These are phyloP conservation scores for Cardamine resedifolia DNA, from an alignment of 345 rosid genomes.

Conservation along the genomic window DNA sequence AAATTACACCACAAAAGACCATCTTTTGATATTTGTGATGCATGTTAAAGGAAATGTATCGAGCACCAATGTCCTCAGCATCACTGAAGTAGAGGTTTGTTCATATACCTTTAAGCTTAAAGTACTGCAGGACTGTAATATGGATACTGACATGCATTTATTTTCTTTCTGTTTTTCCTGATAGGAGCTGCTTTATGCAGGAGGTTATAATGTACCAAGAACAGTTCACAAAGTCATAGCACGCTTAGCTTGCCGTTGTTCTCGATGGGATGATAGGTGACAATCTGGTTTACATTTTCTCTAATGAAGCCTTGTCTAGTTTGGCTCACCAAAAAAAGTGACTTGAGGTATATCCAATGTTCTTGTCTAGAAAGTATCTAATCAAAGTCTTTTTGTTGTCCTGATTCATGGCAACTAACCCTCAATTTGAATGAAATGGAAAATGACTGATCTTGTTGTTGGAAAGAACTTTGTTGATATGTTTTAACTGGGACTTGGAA, in stretches of 20 bases:
- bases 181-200: conserved; percentile 83
- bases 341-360: not conserved
- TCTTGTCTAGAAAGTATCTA: conserved; percentile 4
- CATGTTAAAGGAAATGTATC: conserved; percentile 75
- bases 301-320: not conserved
- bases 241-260: conserved; percentile 68
- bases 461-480: not conserved
- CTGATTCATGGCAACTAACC: conserved; percentile 11
- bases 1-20: no score
- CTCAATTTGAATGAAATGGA: not conserved
- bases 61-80: conserved; percentile 62
- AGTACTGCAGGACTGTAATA: not conserved
- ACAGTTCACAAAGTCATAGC: conserved; percentile 93
- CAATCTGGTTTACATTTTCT: conserved; percentile 11
- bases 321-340: not conserved
- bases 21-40: conserved; percentile 62
- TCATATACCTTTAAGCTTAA: not conserved
- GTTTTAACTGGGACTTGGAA: not conserved
- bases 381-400: not conserved
- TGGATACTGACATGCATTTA: not conserved
- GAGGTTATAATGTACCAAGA: conserved; percentile 80
- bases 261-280: conserved; percentile 98
- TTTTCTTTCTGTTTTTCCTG: conserved; percentile 13
- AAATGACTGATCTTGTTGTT: not conserved
- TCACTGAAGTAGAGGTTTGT: conserved; percentile 94